Evolutionary conservation across 495 filamentous ascomycete genomes (phyloP).

Genomic region (Niebla homalea): DNA sequence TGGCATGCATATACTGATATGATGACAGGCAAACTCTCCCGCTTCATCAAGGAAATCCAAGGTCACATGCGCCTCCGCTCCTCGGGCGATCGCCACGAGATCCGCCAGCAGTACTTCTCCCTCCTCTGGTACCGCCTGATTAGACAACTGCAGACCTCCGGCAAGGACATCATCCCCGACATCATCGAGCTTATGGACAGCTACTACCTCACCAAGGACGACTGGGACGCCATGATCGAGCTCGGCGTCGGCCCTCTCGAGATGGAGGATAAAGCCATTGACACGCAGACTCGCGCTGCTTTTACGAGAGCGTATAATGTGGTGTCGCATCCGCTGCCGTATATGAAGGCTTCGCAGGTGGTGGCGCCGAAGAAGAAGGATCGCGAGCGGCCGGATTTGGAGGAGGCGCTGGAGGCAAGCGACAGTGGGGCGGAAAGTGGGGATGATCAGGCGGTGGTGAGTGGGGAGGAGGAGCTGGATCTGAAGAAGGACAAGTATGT

Average conservation of each 20-base stretch:
- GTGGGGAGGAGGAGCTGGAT: slow-evolving; percentile 59
- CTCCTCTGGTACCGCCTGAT: slow-evolving; percentile 75
- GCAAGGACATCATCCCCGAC: slow-evolving; percentile 60
- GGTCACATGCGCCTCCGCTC: slow-evolving; percentile 88
- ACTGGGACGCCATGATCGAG: slow-evolving; percentile 86
- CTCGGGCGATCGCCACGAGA: slow-evolving; percentile 86
- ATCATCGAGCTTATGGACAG: slow-evolving; percentile 88
- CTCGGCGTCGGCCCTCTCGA: slow-evolving; percentile 78
- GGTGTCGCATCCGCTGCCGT: slow-evolving; percentile 78
- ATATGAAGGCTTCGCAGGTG: slow-evolving; percentile 82
- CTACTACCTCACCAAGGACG: slow-evolving; percentile 92
- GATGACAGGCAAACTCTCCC: slow-evolving; percentile 54
- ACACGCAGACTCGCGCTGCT: slow-evolving; percentile 68
- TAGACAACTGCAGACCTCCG: slow-evolving; percentile 52
- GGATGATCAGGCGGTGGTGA: slow-evolving; percentile 41
- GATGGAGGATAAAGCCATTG: slow-evolving; percentile 59
- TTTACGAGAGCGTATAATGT: slow-evolving; percentile 88
- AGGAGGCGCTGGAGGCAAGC: slow-evolving; percentile 89
- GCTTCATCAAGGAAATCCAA: slow-evolving; percentile 87
- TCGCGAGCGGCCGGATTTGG: slow-evolving; percentile 81
- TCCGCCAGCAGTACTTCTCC: slow-evolving; percentile 88
- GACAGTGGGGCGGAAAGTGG: slow-evolving; percentile 56
- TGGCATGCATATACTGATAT: slow-evolving; percentile 8
- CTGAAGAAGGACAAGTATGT: slow-evolving; percentile 93
- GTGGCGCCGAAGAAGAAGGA: slow-evolving; percentile 51